Evolutionary conservation across 257 asterid species (phyloP).

Genomic region (Solanum pennellii): DNA sequence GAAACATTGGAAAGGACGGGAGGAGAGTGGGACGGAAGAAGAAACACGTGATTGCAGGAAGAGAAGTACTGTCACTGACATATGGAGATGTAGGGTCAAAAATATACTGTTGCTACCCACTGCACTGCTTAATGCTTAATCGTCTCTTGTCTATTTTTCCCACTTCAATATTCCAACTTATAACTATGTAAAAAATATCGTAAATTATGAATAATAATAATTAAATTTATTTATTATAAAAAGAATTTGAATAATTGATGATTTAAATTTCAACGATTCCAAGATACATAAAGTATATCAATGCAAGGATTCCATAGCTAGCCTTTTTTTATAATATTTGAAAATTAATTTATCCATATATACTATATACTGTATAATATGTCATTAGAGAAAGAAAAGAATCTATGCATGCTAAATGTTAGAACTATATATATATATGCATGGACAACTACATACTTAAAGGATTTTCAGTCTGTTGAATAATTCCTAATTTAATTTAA

Average conservation of each 20-base stretch:
- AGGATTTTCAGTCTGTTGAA: neutral
- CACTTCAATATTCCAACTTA: too few species aligned
- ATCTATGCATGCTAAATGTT: neutral
- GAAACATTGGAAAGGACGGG: neutral
- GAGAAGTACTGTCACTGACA: neutral
- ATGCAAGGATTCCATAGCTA: neutral
- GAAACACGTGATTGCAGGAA: slow-evolving; percentile 20
- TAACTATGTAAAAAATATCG: too few species aligned
- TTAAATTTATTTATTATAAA: too few species aligned
- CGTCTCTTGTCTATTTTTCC: slow-evolving; percentile 7
- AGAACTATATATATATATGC: neutral
- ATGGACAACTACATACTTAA: neutral
- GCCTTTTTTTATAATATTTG: neutral
- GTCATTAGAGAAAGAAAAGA: neutral
- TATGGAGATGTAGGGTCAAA: neutral
- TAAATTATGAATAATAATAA: too few species aligned
- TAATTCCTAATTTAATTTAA: neutral
- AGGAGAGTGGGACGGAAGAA: neutral
- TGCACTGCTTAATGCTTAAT: slow-evolving; percentile 8
- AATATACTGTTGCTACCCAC: neutral
- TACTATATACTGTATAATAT: neutral
- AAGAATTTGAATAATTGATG: too few species aligned
- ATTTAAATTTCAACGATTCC: too few species aligned
- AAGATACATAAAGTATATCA: neutral
- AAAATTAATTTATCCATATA: neutral